phyloP scores from a whole-genome alignment of 345 rosid genomes.

The Boechera retrofracta region DNA sequence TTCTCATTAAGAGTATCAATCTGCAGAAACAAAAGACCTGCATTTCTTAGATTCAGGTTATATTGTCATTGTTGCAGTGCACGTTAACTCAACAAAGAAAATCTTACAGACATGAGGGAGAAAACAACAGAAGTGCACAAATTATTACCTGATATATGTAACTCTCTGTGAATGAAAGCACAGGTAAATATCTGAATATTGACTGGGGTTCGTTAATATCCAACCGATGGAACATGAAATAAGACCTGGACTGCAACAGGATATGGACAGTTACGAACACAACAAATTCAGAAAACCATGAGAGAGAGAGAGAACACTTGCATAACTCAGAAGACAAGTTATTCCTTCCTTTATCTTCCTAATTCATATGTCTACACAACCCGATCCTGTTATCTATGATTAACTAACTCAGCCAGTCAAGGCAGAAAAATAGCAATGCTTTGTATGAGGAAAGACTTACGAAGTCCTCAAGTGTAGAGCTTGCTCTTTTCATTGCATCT shows the following conservation, averaged over 20 bases:
- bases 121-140: not conserved
- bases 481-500: slow-evolving; percentile 85
- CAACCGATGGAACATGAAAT: slow-evolving; percentile 90
- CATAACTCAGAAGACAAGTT: slow-evolving; percentile 1
- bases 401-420: slow-evolving; percentile 14
- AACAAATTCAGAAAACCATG: not conserved
- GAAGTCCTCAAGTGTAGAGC: slow-evolving; percentile 92
- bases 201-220: slow-evolving; percentile 61
- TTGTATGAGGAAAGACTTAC: slow-evolving; percentile 52
- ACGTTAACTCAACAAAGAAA: not conserved
- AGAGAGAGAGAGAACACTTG: not conserved
- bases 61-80: not conserved
- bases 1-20: slow-evolving; percentile 81
- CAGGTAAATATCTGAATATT: slow-evolving; percentile 69
- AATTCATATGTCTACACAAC: not conserved
- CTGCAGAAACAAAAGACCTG: slow-evolving; percentile 55
- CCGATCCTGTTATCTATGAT: not conserved
- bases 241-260: slow-evolving; percentile 83
- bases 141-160: slow-evolving; percentile 81
- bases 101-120: not conserved
- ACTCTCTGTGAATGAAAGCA: slow-evolving; percentile 82
- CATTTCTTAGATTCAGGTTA: not conserved
- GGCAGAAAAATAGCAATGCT: not conserved
- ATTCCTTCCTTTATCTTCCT: not conserved
- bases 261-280: slow-evolving; percentile 9